phyloP scores from a whole-genome alignment of 192 early-diverging fungal genomes.

The Powellomyces hirtus region DNA sequence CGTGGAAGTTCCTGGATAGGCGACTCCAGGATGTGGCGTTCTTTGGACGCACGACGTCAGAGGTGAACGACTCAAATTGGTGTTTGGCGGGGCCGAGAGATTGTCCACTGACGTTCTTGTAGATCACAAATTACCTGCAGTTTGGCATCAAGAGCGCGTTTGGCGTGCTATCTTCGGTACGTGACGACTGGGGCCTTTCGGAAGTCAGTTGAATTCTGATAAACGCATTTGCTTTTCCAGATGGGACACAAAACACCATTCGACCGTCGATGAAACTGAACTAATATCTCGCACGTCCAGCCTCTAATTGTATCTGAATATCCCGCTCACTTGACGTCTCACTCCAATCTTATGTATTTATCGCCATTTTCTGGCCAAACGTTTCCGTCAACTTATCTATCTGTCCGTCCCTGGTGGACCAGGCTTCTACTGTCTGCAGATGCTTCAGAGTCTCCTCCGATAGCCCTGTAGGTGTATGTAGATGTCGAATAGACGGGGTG shows the following conservation, averaged over 20 bases:
- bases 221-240: neutral
- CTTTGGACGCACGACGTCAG: slow-evolving; percentile 43
- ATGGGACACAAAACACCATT: slow-evolving; percentile 19
- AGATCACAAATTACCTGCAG: slow-evolving; percentile 8
- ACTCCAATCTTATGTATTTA: too few relatives aligned
- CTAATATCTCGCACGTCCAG: too few relatives aligned
- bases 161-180: slow-evolving; percentile 33
- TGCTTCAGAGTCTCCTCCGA: neutral
- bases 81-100: neutral
- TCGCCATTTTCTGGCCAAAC: too few relatives aligned
- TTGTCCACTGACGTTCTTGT: neutral
- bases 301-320: too few relatives aligned
- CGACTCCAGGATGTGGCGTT: slow-evolving; percentile 70
- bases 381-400: neutral
- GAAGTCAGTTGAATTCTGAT: neutral
- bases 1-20: slow-evolving; percentile 75
- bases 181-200: neutral
- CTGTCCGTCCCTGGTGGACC: neutral
- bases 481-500: neutral
- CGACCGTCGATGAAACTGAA: slow-evolving; percentile 2
- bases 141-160: slow-evolving; percentile 28
- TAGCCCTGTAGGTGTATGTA: neutral
- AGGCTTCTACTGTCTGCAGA: neutral
- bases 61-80: slow-evolving; percentile 11
- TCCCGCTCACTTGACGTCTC: too few relatives aligned